Percentiles rank a stretch among this genome's conserved stretches.
phyloP scores from a whole-genome alignment of 306 rosid species.

The Vicia faba region DNA sequence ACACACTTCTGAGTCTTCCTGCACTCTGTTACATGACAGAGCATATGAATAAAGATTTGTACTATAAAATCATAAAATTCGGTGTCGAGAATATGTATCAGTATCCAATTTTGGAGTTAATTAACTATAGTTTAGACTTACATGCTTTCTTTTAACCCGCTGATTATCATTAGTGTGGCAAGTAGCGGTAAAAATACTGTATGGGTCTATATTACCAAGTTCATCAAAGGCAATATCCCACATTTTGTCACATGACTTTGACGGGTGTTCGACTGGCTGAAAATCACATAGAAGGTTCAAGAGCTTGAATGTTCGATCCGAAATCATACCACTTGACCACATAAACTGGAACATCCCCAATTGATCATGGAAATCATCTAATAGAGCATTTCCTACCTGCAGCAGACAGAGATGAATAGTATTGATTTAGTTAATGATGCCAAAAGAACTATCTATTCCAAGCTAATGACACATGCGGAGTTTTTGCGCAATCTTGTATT shows the following conservation, averaged over 20 bases:
- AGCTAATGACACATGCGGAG: too few relatives aligned
- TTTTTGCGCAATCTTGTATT: neutral
- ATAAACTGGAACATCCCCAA: constrained; percentile 73
- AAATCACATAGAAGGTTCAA: constrained; percentile 60
- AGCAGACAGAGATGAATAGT: constrained; percentile 33
- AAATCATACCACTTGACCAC: constrained; percentile 92
- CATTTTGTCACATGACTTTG: constrained; percentile 56
- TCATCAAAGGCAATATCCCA: constrained; percentile 53
- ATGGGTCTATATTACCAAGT: constrained; percentile 71
- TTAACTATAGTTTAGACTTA: constrained; percentile 40
- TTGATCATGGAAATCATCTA: constrained; percentile 78
- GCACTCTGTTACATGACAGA: constrained; percentile 48
- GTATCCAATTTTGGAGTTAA: neutral
- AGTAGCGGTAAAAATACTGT: constrained; percentile 74
- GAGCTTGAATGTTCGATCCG: constrained; percentile 76
- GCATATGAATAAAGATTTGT: constrained; percentile 32
- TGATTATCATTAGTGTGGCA: constrained; percentile 54
- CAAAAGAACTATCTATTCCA: too few relatives aligned
- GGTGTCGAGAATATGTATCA: neutral
- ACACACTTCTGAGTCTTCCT: constrained; percentile 52
- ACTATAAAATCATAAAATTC: constrained; percentile 14
- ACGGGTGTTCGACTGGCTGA: constrained; percentile 56
- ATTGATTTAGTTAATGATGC: neutral
- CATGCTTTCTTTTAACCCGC: constrained; percentile 60
- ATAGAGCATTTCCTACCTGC: constrained; percentile 95